phyloP scores from a whole-genome alignment of 2,329 filamentous ascomycete genomes.

The Penicillium palitans region DNA sequence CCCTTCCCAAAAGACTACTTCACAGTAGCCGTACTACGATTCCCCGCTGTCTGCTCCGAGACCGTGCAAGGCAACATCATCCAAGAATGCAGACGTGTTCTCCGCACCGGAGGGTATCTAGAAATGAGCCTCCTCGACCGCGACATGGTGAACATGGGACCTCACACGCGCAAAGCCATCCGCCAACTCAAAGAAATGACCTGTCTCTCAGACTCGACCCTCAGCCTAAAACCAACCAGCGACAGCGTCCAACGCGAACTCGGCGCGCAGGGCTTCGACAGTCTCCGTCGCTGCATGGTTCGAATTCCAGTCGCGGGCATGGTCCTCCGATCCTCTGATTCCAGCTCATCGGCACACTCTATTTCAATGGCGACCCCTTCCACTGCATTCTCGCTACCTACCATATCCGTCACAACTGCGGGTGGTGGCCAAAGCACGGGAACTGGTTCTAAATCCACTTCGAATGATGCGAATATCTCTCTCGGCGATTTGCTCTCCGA shows the following conservation, averaged over 20 bases:
- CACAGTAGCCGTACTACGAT: conserved; percentile 48
- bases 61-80: conserved; percentile 45
- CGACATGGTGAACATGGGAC: conserved; percentile 54
- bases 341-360: conserved; percentile 41
- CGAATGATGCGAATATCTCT: conserved; percentile 43
- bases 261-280: conserved; percentile 49
- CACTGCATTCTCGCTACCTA: conserved; percentile 25
- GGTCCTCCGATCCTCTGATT: conserved; percentile 44
- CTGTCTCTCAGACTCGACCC: conserved; percentile 42
- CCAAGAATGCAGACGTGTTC: conserved; percentile 51
- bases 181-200: conserved; percentile 49
- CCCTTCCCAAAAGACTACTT: conserved; percentile 52
- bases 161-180: conserved; percentile 47
- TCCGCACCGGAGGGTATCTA: conserved; percentile 51
- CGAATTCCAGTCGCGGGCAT: conserved; percentile 51
- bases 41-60: conserved; percentile 49
- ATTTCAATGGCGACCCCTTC: conserved; percentile 30
- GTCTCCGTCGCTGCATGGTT: conserved; percentile 51
- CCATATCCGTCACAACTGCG: conserved; percentile 26
- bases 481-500: conserved; percentile 74
- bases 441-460: conserved; percentile 30
- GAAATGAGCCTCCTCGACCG: conserved; percentile 52
- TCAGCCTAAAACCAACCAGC: conserved; percentile 50
- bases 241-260: conserved; percentile 51
- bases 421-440: conserved; percentile 17